Evolutionary conservation across 129 eudicot genomes (phyloP).

Genomic region (Arctium minus): DNA sequence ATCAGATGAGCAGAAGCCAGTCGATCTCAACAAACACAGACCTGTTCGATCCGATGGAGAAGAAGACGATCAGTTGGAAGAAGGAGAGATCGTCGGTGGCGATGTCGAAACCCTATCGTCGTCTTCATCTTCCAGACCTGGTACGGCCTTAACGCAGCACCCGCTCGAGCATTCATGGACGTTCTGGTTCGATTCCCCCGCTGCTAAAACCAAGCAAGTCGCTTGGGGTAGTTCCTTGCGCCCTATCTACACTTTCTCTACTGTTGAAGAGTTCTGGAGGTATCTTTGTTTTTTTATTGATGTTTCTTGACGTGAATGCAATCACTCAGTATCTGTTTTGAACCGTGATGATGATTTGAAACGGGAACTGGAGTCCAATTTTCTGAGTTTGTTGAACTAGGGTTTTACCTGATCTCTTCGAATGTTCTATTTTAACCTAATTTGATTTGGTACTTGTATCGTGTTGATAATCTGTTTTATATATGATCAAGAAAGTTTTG

Average conservation of each 20-base stretch:
- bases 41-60: slow-evolving; percentile 21
- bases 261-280: slow-evolving; percentile 95
- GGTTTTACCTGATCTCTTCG: slow-evolving; percentile 8
- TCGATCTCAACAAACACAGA: slow-evolving; percentile 9
- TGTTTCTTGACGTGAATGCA: not conserved
- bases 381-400: slow-evolving; percentile 2
- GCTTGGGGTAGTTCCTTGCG: slow-evolving; percentile 77
- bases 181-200: slow-evolving; percentile 71
- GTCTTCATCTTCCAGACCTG: slow-evolving; percentile 18
- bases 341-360: not conserved
- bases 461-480: not conserved
- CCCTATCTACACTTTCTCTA: slow-evolving; percentile 79
- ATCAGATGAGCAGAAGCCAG: slow-evolving; percentile 15
- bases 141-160: slow-evolving; percentile 38
- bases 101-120: slow-evolving; percentile 37
- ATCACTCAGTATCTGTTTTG: not conserved
- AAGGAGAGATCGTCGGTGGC: slow-evolving; percentile 59
- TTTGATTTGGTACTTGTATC: not conserved
- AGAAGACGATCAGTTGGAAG: slow-evolving; percentile 42
- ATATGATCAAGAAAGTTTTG: slow-evolving; percentile 8
- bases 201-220: slow-evolving; percentile 45
- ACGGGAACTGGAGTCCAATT: not conserved
- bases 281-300: slow-evolving; percentile 4
- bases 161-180: slow-evolving; percentile 83
- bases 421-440: not conserved